Percentiles rank a stretch among this genome's conserved stretches.
Evolutionary conservation across 1,284 basidiomycete genomes (phyloP).

Genomic region (Caloboletus firmus): DNA sequence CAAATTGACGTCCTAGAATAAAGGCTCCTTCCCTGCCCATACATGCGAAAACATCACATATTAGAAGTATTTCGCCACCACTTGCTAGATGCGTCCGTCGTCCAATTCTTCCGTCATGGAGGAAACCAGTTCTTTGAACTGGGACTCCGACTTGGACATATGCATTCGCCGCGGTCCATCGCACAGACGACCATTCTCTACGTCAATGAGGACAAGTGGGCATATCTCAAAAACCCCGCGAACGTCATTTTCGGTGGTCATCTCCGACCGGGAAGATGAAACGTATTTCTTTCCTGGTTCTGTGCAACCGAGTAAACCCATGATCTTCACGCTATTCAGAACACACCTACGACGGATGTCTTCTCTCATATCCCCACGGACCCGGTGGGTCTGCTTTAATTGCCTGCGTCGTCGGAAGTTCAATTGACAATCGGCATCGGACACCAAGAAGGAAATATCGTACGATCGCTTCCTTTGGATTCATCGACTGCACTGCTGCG

Average conservation of each 20-base stretch:
- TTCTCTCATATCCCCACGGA: conserved; percentile 8
- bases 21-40: conserved; percentile 22
- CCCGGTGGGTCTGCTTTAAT: not conserved
- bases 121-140: conserved; percentile 5
- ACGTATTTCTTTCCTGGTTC: not conserved
- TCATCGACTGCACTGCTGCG: not conserved
- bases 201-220: conserved; percentile 9
- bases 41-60: conserved; percentile 24
- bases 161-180: not conserved
- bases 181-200: conserved; percentile 7
- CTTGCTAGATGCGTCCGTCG: not conserved
- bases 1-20: conserved; percentile 16
- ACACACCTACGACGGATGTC: not conserved
- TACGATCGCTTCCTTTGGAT: not conserved
- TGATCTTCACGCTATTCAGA: not conserved
- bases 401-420: not conserved
- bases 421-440: not conserved
- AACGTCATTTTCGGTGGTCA: not conserved
- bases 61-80: conserved; percentile 14
- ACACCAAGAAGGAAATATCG: not conserved
- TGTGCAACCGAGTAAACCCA: not conserved
- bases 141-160: conserved; percentile 8
- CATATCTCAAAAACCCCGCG: not conserved
- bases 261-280: not conserved
- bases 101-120: conserved; percentile 2